Evolutionary conservation across 2,329 filamentous ascomycete genomes (phyloP), one percentile per base, ranked within the genome.

Genomic region (Apiospora kogelbergensis): DNA sequence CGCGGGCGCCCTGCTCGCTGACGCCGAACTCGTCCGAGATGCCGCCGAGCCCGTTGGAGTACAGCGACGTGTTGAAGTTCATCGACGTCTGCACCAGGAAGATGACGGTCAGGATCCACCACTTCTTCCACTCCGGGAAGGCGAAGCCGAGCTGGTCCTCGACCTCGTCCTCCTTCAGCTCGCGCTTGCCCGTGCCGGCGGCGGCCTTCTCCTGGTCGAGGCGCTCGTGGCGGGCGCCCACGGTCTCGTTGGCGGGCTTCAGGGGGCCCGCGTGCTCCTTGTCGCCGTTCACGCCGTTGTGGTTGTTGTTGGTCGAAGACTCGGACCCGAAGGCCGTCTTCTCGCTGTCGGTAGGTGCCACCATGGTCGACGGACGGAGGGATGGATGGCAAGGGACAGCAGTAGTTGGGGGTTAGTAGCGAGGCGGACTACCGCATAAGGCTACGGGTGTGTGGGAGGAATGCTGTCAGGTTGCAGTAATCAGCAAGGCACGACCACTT

Each of bases 41-140:
- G 30, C 91, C 90, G 1, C 78, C 76, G 37, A 92, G 82, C 63
- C 88, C 91, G 73, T 93, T 93, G 26, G 90, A 92, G 80, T 93
- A 93, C 7, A 93, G 84, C 66, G 88, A 90, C 3, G 91, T 92
- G 81, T 93, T 93, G 83, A 93, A 92, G 82, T 93, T 93, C 91
- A 93, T 93, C 3, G 91, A 93, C 1, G 89, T 87, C 76, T 93
- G 91, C 5, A 93, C 90, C 73, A 90, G 81, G 81, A 93, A 93
- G 78, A 93, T 91, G 77, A 93, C 85, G n/a, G 85, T 85, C 68
- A 93, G 85, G 74, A 93, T 91, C 75, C 83, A 88, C 91, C 91
- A 93, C 80, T 93, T 93, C 80, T 89, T 91, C 81, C 80, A 85
- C 15, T 72, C 78, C 0, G 89, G 81, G 71, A 88, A 93, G 10